Base-by-base conservation (phyloP, 1,284 basidiomycete genomes). In the Testicularia cyperi region DNA sequence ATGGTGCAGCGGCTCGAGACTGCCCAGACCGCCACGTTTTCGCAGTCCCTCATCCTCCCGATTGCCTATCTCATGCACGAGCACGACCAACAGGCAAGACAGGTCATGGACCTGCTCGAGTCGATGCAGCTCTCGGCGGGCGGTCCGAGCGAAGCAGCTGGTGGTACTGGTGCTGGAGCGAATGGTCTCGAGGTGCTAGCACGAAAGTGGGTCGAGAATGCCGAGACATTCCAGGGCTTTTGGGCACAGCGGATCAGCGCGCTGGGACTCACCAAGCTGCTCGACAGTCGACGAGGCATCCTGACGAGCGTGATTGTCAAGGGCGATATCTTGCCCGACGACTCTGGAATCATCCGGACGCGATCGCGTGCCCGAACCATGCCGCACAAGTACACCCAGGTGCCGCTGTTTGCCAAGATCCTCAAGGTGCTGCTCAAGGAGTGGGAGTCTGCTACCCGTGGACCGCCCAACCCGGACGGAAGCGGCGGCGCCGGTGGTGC, bases 51-150 rank as follows among this genome's bases (percentile, higher is more conserved):
- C 22, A 83, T 95, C 44, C 81, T 96, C 22, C 95, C 94, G 0
- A 90, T 97, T 72, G 89, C 91, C 0, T 96, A 91, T 80, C 81
- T 98, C 19, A 85, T 97, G 66, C 85, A 89, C 64, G 85, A 86
- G 56, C 86, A 92, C 29, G 74, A 83, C 84, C 22, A 85, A 23
- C 65, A 63, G 19, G 57, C 65, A 6, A 53, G 60, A 34, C 49
- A 55, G n/a, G 53, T 71, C 5, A 43, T 73, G 35, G 44, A 46
- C 16, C 68, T 34, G 74, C 84, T 22, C 78, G 85, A 42, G 83
- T 82, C 12, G 7, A 49, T 64, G 14, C 51, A 47, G 29, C 38
- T 65, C 2, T 15, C 44, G 4, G n/a, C n/a, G n/a, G n/a, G n/a
- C n/a, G n/a, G n/a, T n/a, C n/a, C n/a, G n/a, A n/a, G n/a, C n/a